A percentile compares a stretch with the other conserved stretches of the same genome.
These are phyloP conservation scores for Backusella tarrabulga DNA, from an alignment of 192 early-diverging fungal species.

Conservation along the genomic window DNA sequence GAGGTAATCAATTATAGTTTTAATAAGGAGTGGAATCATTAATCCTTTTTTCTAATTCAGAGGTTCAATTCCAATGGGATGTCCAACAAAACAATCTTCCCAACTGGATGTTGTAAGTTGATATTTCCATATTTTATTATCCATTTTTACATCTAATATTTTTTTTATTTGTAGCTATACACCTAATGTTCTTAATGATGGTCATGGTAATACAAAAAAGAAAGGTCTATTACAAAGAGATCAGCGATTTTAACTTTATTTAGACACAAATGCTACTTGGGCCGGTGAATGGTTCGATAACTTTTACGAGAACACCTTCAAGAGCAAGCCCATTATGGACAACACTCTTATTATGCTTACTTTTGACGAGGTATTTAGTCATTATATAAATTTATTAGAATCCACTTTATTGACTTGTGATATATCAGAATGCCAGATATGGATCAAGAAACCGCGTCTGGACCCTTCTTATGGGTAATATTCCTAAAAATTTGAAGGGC, in stretches of 20 bases:
- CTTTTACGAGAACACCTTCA: conserved; percentile 54
- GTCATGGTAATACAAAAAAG: conserved; percentile 26
- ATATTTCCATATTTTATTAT: background rate
- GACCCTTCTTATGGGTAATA: conserved; percentile 42
- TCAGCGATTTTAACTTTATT: background rate
- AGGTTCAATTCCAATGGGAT: conserved; percentile 2
- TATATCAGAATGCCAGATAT: conserved; percentile 20
- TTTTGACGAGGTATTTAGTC: conserved; percentile 31
- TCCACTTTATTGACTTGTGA: background rate
- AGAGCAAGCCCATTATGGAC: conserved; percentile 43
- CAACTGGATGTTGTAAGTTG: conserved; percentile 24
- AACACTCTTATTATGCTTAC: conserved; percentile 45
- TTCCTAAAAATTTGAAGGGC: conserved; percentile 27
- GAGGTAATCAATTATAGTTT: background rate
- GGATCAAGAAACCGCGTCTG: conserved; percentile 41
- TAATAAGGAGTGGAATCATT: background rate
- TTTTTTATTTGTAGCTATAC: conserved; percentile 12
- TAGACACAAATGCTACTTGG: conserved; percentile 37
- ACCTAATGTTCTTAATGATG: conserved; percentile 61
- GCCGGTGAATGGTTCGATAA: conserved; percentile 51
- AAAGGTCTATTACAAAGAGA: background rate
- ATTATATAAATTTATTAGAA: background rate
- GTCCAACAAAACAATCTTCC: background rate
- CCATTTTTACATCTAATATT: background rate
- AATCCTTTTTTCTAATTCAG: background rate